Evolutionary conservation across 345 rosid species (phyloP).

Genomic region (Gossypium herbaceum): DNA sequence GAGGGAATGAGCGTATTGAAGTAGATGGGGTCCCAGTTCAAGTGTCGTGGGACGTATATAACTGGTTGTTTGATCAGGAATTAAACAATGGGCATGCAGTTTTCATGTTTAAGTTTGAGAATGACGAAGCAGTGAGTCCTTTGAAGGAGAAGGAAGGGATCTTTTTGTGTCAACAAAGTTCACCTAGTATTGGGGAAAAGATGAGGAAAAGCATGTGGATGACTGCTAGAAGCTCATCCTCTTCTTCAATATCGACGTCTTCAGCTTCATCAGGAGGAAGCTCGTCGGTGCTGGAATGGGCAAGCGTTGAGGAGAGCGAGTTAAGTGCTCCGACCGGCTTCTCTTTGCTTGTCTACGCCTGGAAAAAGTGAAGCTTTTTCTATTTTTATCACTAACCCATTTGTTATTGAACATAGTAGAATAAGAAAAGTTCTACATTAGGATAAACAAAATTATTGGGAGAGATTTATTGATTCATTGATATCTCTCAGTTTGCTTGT

Average conservation of each 20-base stretch:
- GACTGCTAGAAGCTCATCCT: conserved; percentile 64
- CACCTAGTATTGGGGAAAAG: conserved; percentile 59
- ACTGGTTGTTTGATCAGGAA: conserved; percentile 70
- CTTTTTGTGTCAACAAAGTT: conserved; percentile 36
- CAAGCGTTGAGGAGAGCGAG: conserved; percentile 65
- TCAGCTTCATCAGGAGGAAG: conserved; percentile 79
- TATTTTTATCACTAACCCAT: conserved; percentile 34
- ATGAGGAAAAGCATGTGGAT: conserved; percentile 67
- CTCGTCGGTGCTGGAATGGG: conserved; percentile 94
- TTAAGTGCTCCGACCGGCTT: conserved; percentile 56
- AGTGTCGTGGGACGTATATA: conserved; percentile 93
- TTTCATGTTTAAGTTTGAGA: conserved; percentile 85
- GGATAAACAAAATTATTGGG: background rate
- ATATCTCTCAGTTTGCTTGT: background rate
- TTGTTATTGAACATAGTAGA: conserved; percentile 35
- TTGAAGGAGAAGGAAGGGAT: conserved; percentile 22
- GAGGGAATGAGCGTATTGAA: conserved; percentile 80
- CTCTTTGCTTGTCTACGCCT: conserved; percentile 74
- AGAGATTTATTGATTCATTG: conserved; percentile 2
- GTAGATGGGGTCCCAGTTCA: conserved; percentile 68
- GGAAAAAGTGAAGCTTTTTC: conserved; percentile 62
- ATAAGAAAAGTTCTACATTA: conserved; percentile 3
- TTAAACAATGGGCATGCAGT: conserved; percentile 48
- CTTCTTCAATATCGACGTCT: conserved; percentile 79
- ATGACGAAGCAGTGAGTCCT: conserved; percentile 14